Evolutionary conservation across 768 basidiomycete species (phyloP).

Genomic region (Artomyces pyxidatus): DNA sequence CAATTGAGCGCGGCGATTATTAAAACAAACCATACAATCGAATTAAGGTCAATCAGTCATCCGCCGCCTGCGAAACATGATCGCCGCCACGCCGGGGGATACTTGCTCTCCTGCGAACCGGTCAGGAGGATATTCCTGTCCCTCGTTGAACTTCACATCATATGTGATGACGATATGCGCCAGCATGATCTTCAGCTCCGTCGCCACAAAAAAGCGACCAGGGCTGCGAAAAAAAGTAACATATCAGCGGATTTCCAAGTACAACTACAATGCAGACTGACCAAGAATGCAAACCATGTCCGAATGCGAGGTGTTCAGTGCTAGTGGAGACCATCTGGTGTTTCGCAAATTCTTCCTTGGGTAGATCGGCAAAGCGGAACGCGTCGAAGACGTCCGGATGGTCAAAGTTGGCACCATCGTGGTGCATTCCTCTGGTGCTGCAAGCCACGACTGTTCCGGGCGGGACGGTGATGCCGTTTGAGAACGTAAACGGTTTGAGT

Average conservation of each 20-base stretch:
- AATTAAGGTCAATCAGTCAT: too few relatives aligned
- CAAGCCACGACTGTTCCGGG: slow-evolving; percentile 17
- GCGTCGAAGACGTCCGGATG: slow-evolving; percentile 30
- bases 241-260: neutral
- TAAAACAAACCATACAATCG: too few relatives aligned
- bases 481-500: slow-evolving; percentile 26
- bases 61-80: slow-evolving; percentile 21
- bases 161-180: slow-evolving; percentile 19
- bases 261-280: slow-evolving; percentile 5
- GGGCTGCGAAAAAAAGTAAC: slow-evolving; percentile 10
- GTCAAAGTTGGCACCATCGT: slow-evolving; percentile 18
- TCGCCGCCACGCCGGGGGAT: slow-evolving; percentile 7
- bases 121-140: slow-evolving; percentile 3
- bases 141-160: slow-evolving; percentile 18
- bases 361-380: slow-evolving; percentile 38
- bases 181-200: slow-evolving; percentile 19
- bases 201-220: slow-evolving; percentile 20
- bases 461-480: slow-evolving; percentile 26
- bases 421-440: slow-evolving; percentile 15
- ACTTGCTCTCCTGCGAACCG: neutral
- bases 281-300: slow-evolving; percentile 24
- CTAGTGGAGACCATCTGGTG: slow-evolving; percentile 28
- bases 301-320: slow-evolving; percentile 20
- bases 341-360: slow-evolving; percentile 23
- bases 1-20: too few relatives aligned